phyloP scores from a whole-genome alignment of 1,284 basidiomycete genomes.

The Pyrrhoderma noxium region DNA sequence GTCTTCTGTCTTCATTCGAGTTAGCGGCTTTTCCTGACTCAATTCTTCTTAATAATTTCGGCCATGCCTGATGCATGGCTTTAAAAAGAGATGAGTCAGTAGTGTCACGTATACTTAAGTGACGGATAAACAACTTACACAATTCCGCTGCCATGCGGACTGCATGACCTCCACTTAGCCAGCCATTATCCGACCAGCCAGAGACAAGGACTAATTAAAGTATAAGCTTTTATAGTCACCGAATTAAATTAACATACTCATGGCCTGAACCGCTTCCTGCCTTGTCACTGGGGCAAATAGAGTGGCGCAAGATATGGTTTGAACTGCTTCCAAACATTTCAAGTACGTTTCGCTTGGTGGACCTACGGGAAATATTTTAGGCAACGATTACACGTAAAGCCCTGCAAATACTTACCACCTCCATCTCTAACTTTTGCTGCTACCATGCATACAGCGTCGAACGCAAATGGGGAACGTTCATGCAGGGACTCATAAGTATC shows the following conservation, averaged over 20 bases:
- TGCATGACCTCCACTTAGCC: conserved; percentile 87
- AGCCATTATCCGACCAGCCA: conserved; percentile 88
- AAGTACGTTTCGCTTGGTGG: conserved; percentile 53
- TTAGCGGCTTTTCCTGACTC: conserved; percentile 52
- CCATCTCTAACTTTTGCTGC: conserved; percentile 83
- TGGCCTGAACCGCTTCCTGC: conserved; percentile 82
- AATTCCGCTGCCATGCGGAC: conserved; percentile 91
- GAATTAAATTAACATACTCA: conserved; percentile 52
- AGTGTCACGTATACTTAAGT: neutral
- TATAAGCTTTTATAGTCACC: neutral
- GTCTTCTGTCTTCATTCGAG: conserved; percentile 61
- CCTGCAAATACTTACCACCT: conserved; percentile 43
- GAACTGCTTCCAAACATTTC: conserved; percentile 73
- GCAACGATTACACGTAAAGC: conserved; percentile 1
- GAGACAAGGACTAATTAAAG: conserved; percentile 63
- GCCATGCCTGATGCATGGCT: conserved; percentile 89
- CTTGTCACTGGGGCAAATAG: conserved; percentile 78
- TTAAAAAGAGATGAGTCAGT: conserved; percentile 8
- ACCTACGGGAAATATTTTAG: conserved; percentile 17
- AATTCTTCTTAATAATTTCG: conserved; percentile 69
- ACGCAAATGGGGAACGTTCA: conserved; percentile 76
- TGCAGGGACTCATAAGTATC: conserved; percentile 80
- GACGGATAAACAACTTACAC: conserved; percentile 40
- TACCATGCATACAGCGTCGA: conserved; percentile 85
- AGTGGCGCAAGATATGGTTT: conserved; percentile 75